Evolutionary conservation across 352 stramenopile genomes (phyloP).

Genomic region (Blastocystis sp.): DNA sequence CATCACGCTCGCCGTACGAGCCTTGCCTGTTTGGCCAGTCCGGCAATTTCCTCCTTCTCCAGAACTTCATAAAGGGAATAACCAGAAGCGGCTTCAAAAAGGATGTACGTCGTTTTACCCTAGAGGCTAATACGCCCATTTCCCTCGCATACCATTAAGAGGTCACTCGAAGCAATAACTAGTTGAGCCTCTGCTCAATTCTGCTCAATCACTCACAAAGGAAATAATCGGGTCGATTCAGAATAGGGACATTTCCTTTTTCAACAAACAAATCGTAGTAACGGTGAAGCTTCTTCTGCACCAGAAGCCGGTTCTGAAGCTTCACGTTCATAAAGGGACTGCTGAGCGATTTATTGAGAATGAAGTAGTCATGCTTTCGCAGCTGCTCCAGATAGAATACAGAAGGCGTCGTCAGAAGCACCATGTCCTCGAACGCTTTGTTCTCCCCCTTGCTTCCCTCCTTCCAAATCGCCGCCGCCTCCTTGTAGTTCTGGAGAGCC

Average conservation of each 20-base stretch:
- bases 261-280: conserved; percentile 20
- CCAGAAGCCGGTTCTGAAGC: conserved; percentile 35
- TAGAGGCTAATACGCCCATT: conserved; percentile 74
- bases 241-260: neutral
- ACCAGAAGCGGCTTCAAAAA: conserved; percentile 62
- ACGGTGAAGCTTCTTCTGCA: conserved; percentile 21
- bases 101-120: conserved; percentile 61
- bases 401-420: conserved; percentile 12
- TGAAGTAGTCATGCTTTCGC: neutral
- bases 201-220: too few species aligned
- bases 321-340: conserved; percentile 62
- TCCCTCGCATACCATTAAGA: too few species aligned
- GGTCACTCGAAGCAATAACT: too few species aligned
- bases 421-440: conserved; percentile 4
- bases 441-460: conserved; percentile 12
- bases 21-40: conserved; percentile 23
- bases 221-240: too few species aligned
- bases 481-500: conserved; percentile 5
- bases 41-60: conserved; percentile 64
- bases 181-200: too few species aligned
- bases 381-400: conserved; percentile 45
- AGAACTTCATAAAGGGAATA: conserved; percentile 64
- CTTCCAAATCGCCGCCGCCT: neutral
- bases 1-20: neutral
- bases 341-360: conserved; percentile 21